Conservation (phyloP, 2,329 filamentous ascomycete genomes). For the Clarireedia homoeocarpa region DNA sequence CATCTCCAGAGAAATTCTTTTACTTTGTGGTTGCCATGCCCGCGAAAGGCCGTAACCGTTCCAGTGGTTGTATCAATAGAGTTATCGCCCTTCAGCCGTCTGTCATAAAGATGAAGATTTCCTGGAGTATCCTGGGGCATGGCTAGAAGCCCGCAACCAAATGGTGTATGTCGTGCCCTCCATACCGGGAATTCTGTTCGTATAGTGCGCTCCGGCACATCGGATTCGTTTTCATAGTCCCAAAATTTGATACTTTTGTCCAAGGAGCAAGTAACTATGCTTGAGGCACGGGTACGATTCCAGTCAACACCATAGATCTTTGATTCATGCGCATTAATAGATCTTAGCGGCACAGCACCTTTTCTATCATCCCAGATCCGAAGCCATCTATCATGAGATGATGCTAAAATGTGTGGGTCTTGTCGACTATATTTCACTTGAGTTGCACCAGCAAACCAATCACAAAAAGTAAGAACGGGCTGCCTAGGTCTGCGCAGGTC, state of each 20-base stretch:
- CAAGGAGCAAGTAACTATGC: constrained; percentile 78
- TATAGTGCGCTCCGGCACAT: constrained; percentile 68
- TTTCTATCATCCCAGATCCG: constrained; percentile 87
- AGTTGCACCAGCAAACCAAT: constrained; percentile 89
- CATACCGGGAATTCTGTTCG: constrained; percentile 80
- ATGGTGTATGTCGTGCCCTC: constrained; percentile 86
- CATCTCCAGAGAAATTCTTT: constrained; percentile 90
- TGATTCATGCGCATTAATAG: constrained; percentile 80
- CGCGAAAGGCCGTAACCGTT: constrained; percentile 51
- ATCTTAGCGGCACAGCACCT: constrained; percentile 68
- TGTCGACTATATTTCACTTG: constrained; percentile 94
- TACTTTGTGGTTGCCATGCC: constrained; percentile 57
- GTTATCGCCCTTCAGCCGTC: constrained; percentile 38
- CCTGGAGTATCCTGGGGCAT: constrained; percentile 90
- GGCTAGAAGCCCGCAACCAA: constrained; percentile 75
- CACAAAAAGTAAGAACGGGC: constrained; percentile 74
- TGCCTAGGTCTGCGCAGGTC: constrained; percentile 69
- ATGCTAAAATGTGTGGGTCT: constrained; percentile 78
- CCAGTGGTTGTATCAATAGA: constrained; percentile 37
- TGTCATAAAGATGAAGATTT: constrained; percentile 77
- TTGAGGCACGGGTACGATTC: constrained; percentile 69
- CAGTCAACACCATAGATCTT: constrained; percentile 96
- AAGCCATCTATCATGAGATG: constrained; percentile 79
- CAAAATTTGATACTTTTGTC: constrained; percentile 92
- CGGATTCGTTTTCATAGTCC: constrained; percentile 61